phyloP scores from a whole-genome alignment of 2,329 filamentous ascomycete genomes.

The Calonectria pauciramosa region DNA sequence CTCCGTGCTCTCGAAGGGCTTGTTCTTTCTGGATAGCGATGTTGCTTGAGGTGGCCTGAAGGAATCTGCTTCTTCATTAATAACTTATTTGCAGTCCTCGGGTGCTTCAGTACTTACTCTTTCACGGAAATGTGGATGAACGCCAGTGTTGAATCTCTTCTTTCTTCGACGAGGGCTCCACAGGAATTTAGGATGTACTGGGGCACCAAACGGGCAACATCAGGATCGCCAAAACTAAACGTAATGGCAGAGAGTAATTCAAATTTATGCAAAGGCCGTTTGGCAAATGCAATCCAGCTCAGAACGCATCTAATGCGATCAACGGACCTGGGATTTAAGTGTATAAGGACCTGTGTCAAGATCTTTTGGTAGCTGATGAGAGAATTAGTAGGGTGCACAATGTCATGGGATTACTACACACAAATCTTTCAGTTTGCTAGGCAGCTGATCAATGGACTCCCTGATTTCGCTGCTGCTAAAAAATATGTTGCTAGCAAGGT shows the following conservation, averaged over 20 bases:
- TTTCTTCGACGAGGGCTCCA: slow-evolving; percentile 19
- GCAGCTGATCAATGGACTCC: slow-evolving; percentile 3
- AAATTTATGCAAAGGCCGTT: slow-evolving; percentile 13
- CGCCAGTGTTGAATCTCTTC: slow-evolving; percentile 12
- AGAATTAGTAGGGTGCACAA: rapidly evolving
- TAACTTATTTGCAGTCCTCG: rapidly evolving
- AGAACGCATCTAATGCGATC: slow-evolving; percentile 25
- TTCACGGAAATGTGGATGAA: slow-evolving; percentile 36
- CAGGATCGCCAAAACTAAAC: background rate
- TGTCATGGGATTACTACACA: too few species aligned
- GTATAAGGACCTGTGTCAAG: slow-evolving; percentile 20
- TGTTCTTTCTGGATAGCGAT: background rate
- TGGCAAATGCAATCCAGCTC: slow-evolving; percentile 30
- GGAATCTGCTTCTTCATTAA: slow-evolving; percentile 11
- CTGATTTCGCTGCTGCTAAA: slow-evolving; percentile 25
- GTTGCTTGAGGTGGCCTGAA: slow-evolving; percentile 11
- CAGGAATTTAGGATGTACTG: slow-evolving; percentile 15
- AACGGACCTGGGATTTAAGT: slow-evolving; percentile 17
- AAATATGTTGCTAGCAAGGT: slow-evolving; percentile 32
- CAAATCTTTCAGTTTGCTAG: slow-evolving; percentile 27
- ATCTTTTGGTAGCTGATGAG: slow-evolving; percentile 23
- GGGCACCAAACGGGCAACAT: background rate
- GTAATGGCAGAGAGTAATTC: slow-evolving; percentile 31
- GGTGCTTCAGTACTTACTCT: slow-evolving; percentile 14
- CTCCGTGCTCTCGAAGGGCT: slow-evolving; percentile 15